Evolutionary conservation across 805 yeast genomes (phyloP).

Genomic region (Spencermartinsiella europaea): DNA sequence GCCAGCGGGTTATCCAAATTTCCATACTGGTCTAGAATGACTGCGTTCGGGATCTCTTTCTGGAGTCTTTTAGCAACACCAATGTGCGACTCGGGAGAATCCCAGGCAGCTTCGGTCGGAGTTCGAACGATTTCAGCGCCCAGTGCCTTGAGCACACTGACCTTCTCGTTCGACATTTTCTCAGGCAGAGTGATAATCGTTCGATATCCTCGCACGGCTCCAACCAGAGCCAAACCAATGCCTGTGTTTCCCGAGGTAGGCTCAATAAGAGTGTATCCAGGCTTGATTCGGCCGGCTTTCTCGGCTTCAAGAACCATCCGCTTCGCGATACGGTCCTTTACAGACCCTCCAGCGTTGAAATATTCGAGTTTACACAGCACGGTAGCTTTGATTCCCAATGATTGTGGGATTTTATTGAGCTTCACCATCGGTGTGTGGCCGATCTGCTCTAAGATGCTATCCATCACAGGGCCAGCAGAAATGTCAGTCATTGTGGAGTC

Average conservation of each 20-base stretch:
- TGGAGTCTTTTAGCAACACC: slow-evolving; percentile 81
- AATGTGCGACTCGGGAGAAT: slow-evolving; percentile 84
- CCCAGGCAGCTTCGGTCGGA: slow-evolving; percentile 92
- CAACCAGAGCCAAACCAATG: slow-evolving; percentile 80
- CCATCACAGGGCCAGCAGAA: slow-evolving; percentile 35
- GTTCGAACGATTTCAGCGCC: slow-evolving; percentile 91
- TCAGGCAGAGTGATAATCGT: slow-evolving; percentile 86
- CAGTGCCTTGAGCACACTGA: slow-evolving; percentile 77
- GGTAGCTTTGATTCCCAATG: slow-evolving; percentile 64
- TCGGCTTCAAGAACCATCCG: slow-evolving; percentile 86
- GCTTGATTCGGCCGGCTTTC: slow-evolving; percentile 67
- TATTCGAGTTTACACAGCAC: slow-evolving; percentile 66
- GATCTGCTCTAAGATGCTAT: slow-evolving; percentile 64
- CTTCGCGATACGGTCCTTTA: slow-evolving; percentile 83
- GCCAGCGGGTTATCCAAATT: slow-evolving; percentile 78
- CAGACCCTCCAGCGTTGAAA: slow-evolving; percentile 87
- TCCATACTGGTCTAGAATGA: slow-evolving; percentile 77
- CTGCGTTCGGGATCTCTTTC: slow-evolving; percentile 78
- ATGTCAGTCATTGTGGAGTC: slow-evolving; percentile 28
- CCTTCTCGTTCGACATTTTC: slow-evolving; percentile 89
- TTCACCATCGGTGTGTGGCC: slow-evolving; percentile 82
- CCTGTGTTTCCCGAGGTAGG: slow-evolving; percentile 93
- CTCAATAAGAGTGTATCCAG: slow-evolving; percentile 81
- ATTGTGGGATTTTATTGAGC: slow-evolving; percentile 71
- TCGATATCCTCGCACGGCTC: slow-evolving; percentile 82